phyloP scores from a whole-genome alignment of 2,329 filamentous ascomycete genomes.

The Diaporthe longicolla region DNA sequence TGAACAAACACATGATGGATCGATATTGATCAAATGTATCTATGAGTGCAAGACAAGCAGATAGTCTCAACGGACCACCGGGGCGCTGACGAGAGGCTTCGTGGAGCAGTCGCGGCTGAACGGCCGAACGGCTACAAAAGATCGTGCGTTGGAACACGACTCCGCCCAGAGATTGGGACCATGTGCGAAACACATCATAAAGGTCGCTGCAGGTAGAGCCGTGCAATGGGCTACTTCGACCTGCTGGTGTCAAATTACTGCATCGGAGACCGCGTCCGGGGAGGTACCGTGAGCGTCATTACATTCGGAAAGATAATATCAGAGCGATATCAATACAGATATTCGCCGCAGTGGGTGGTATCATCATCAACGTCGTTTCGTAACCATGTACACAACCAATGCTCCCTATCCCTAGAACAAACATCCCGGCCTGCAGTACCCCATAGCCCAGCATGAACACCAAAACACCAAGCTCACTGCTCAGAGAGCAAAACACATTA shows the following conservation, averaged over 20 bases:
- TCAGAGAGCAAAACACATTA: slow-evolving; percentile 50
- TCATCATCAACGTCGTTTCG: slow-evolving; percentile 14
- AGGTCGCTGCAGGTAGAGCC: neutral
- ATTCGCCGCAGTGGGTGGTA: neutral
- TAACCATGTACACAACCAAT: neutral
- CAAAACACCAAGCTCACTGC: slow-evolving; percentile 20
- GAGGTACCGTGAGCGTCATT: neutral
- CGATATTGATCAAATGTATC: neutral
- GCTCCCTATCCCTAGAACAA: neutral
- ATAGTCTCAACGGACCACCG: neutral
- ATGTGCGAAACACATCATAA: neutral
- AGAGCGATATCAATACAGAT: neutral
- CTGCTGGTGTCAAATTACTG: neutral
- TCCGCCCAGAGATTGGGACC: neutral
- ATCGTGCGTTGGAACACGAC: no score
- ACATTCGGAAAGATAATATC: neutral
- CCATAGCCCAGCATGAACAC: neutral
- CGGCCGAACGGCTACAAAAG: neutral
- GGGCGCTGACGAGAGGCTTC: neutral
- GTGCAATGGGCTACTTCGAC: neutral
- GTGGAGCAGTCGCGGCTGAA: neutral
- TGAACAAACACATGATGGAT: no score
- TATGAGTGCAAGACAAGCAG: neutral
- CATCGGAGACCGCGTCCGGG: neutral
- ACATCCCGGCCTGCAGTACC: neutral